Base-by-base conservation (phyloP, 1,139 yeast genomes). In the Groenewaldozyma auringiensis region DNA sequence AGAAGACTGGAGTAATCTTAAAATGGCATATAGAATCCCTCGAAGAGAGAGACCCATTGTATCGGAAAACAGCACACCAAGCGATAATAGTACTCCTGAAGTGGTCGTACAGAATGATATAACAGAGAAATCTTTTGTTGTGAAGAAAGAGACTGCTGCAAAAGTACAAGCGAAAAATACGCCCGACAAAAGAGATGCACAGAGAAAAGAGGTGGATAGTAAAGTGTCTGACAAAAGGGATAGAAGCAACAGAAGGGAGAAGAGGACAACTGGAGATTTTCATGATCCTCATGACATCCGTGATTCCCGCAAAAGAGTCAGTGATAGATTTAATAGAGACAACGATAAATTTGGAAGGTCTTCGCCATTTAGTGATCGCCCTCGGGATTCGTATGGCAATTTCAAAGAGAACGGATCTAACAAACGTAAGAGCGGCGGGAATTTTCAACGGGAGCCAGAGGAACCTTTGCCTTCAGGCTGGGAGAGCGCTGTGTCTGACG, bases 21-120 rank as follows among this genome's bases (percentile, higher is more conserved):
- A 84, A 59, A 79, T 86, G 77, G 94, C 92, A 4, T 85, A 83
- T 59, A 76, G 95, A 47, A 92, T 92, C 43, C 92, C 92, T 0
- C 81, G 83, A 9, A 45, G 53, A 9, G 54, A 51, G 38, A 47
- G 52, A 22, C 39, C 44, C 2, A 34, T 34, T 13, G 31, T 34
- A 1, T 3, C 9, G 3, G 11, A 6, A 8, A 6, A 25, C 6
- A 25, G 29, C 11, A 25, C 29, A 8, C 21, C 45, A 2, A 25
- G 29, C 6, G 20, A n/a, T 2, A 33, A 31, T 21, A 16, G 40
- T 8, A 42, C 42, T n/a, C 35, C 45, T 1, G 46, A 37, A 25
- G 20, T 32, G 34, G 39, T 29, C 16, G 37, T 35, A 21, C 36
- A 41, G 21, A 27, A 27, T 14, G 43, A 35, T 16, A 42, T 22